Percentiles rank a stretch among this genome's conserved stretches.
These are phyloP conservation scores for Colletotrichum destructivum DNA, from an alignment of 2,329 filamentous ascomycete species.

Conservation along the genomic window DNA sequence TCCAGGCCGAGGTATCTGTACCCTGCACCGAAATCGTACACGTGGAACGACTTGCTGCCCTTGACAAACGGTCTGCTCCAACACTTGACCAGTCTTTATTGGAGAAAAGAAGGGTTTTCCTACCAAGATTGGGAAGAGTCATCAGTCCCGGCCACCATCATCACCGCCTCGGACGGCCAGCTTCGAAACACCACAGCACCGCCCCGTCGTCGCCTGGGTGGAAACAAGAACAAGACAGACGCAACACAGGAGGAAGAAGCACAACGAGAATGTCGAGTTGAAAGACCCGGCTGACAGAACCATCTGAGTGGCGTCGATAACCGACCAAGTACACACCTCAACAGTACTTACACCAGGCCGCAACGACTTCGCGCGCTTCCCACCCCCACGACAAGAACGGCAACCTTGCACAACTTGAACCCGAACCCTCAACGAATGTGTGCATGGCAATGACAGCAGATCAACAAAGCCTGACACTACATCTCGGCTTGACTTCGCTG, in stretches of 20 bases:
- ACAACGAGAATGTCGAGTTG: constrained; percentile 30
- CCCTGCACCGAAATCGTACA: constrained; percentile 35
- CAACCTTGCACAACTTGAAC: constrained; percentile 35
- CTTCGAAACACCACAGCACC: constrained; percentile 24
- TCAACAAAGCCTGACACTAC: constrained; percentile 9
- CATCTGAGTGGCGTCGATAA: constrained; percentile 24
- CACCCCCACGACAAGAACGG: constrained; percentile 20
- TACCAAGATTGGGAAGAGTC: not conserved
- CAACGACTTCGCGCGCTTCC: not conserved
- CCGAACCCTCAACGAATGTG: constrained; percentile 14
- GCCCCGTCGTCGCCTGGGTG: constrained; percentile 12
- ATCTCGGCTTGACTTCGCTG: constrained; percentile 11
- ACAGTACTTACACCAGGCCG: constrained; percentile 29
- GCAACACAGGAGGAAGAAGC: not conserved
- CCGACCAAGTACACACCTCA: constrained; percentile 9
- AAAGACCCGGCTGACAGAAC: constrained; percentile 23
- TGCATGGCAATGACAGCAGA: constrained; percentile 36
- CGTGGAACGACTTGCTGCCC: constrained; percentile 42
- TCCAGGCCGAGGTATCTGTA: constrained; percentile 24
- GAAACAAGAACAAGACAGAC: not conserved
- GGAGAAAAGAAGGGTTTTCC: constrained; percentile 13
- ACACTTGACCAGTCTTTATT: constrained; percentile 16
- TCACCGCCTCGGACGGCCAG: constrained; percentile 14
- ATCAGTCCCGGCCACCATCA: constrained; percentile 22
- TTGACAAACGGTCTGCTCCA: constrained; percentile 24